These are phyloP conservation scores for Rhizopogon salebrosus DNA, from an alignment of 768 basidiomycete species.

Conservation along the genomic window DNA sequence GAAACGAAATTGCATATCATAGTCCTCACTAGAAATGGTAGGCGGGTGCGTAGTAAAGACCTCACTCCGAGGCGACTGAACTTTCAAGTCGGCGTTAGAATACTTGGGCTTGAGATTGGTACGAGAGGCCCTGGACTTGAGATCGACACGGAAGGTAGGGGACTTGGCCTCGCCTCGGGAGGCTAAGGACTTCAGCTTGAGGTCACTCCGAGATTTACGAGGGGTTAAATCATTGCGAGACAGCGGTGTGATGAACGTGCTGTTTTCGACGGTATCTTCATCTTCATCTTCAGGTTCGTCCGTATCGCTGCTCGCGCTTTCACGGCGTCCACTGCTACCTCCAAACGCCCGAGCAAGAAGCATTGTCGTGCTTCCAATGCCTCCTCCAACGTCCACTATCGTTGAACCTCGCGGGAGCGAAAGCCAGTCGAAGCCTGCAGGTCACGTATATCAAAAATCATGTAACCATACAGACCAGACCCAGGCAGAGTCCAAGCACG, in stretches of 20 bases:
- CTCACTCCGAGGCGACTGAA: background rate
- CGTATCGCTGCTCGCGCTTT: slow-evolving; percentile 1
- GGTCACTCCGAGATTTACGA: background rate
- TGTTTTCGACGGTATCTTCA: background rate
- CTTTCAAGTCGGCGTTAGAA: background rate
- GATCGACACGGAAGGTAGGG: background rate
- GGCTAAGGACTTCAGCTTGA: slow-evolving; percentile 1
- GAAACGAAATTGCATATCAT: slow-evolving; percentile 33
- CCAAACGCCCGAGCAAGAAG: slow-evolving; percentile 35
- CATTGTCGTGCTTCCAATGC: slow-evolving; percentile 52
- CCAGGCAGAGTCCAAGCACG: too few species aligned
- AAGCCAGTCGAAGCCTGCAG: slow-evolving; percentile 56
- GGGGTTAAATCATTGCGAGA: background rate
- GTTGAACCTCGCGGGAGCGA: slow-evolving; percentile 43
- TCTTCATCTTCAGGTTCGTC: background rate
- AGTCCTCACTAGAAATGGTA: background rate
- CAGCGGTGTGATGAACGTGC: background rate
- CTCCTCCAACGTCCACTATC: slow-evolving; percentile 67
- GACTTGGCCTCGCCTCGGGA: background rate
- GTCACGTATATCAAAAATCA: background rate
- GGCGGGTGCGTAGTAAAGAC: background rate
- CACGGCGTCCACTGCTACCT: background rate
- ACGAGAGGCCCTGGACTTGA: background rate
- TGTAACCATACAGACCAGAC: background rate
- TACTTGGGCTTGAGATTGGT: background rate